Evolutionary conservation across 1,284 basidiomycete species (phyloP), one percentile per base, ranked within the genome.

Genomic region (Microbotryum saponariae): DNA sequence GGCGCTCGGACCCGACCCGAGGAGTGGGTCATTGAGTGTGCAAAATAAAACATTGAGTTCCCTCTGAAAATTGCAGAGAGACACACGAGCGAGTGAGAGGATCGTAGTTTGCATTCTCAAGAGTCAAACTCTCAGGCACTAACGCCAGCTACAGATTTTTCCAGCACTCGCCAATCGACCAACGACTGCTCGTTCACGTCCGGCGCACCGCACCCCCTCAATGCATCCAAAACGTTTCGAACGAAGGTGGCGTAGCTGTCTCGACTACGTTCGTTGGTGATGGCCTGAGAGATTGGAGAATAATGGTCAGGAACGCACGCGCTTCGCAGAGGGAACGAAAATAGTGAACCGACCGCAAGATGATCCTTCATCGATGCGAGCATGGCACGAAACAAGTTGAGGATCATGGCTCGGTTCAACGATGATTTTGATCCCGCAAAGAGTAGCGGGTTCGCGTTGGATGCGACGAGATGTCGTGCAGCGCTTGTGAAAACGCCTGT

Each of bases 331-430:
- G n/a, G n/a, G 31, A 20, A 10, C 6, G 27, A 27, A 7, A 52
- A 23, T 9, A 29, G 20, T 12, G 42, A 44, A 56, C 65, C 10
- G 25, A 27, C 27, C 27, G 27, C 27, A 5, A 27, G 60, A 21
- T 65, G 62, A 54, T 69, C 66, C 9, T 60, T 56, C 64, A 72
- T 63, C 6, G 70, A 45, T 2, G 60, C 46, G 9, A 70, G 58
- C 49, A 71, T 37, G 21, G 52, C 37, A 0, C 67, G 66, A 2
- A 71, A 23, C 20, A 63, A 60, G 25, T 59, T 59, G 50, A 70
- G 49, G 18, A 70, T 33, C 9, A 50, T 44, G 3, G 52, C 14
- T 45, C 59, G 45, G 23, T 62, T 54, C 37, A 42, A 42, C 5
- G 12, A 12, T 42, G 37, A 6, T 3, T 42, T 9, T 12, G 51